Evolutionary conservation across 441 rosid species (phyloP), one percentile per base, ranked within the genome.

Genomic region (Lepidium campestre): DNA sequence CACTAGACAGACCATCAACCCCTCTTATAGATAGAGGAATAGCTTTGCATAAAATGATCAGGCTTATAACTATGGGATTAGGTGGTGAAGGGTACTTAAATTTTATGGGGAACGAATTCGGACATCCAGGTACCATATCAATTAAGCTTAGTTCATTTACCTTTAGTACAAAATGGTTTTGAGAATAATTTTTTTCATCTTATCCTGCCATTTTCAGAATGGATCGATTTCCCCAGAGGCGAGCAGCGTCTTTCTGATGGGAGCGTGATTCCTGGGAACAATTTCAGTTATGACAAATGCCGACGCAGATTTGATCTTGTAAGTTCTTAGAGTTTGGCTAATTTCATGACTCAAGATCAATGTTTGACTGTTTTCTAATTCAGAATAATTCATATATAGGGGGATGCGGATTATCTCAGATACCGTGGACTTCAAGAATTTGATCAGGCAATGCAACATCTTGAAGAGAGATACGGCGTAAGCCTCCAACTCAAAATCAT

Each of bases 61-160:
- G 99, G 82, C 97, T 94, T 54, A 78, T 89, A 79, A 94, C 97
- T 31, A 85, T 94, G 97, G 99, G 88, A 63, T 74, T 94, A 61
- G 99, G 99, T 25, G 99, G 99, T 71, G 99, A 94, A 84, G 97
- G 94, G 46, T 94, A 94, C 80, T 79, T 94, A 79, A 94, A 94
- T 75, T 94, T 94, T 69, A 94, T 94, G 99, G 99, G 99, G 62
- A 94, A 94, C 81, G 99, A 94, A 87, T 94, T 94, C 67, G 99
- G 99, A 68, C 99, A 94, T 79, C 97, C 99, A 29, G 99, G 99
- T 91, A 79, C 64, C 20, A 4, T 23, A 55, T 55, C 57, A 58
- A 10, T 31, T 18, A 10, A 57, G 45, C 48, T 67, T 19, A 37
- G n/a, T 61, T 41, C 58, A 22, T 36, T n/a, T 53, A 27, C 58